These are phyloP conservation scores for Cryptosporidium viatorum DNA, from an alignment of 169 alveolate species.

Conservation along the genomic window DNA sequence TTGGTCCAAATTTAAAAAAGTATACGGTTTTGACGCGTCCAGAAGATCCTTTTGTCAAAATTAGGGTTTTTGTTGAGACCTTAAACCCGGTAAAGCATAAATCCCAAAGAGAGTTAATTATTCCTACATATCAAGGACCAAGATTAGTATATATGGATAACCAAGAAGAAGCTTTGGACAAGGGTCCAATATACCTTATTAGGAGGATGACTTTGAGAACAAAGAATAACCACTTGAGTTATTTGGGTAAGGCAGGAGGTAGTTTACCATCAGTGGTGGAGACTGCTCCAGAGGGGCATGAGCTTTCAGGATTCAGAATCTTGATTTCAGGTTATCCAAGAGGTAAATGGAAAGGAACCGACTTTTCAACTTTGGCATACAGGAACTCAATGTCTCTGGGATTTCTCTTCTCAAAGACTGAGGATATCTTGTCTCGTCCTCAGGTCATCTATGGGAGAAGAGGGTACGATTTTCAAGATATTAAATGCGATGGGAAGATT, in stretches of 20 bases:
- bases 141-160: conserved; percentile 51
- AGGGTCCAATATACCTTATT: conserved; percentile 59
- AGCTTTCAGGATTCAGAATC: conserved; percentile 60
- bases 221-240: conserved; percentile 26
- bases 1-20: conserved; percentile 53
- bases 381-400: conserved; percentile 68
- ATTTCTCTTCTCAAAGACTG: conserved; percentile 42
- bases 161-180: conserved; percentile 28
- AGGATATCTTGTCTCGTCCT: conserved; percentile 60
- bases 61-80: conserved; percentile 64
- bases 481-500: conserved; percentile 68
- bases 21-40: conserved; percentile 67
- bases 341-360: conserved; percentile 48
- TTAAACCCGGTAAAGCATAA: conserved; percentile 65
- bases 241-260: conserved; percentile 76
- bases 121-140: conserved; percentile 66
- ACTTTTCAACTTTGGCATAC: conserved; percentile 24
- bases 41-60: conserved; percentile 65
- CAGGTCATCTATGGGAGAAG: conserved; percentile 42
- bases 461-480: conserved; percentile 66
- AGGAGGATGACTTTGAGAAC: conserved; percentile 61
- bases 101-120: conserved; percentile 35
- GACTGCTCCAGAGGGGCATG: conserved; percentile 53
- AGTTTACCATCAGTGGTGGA: conserved; percentile 65
- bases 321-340: conserved; percentile 67